phyloP scores from a whole-genome alignment of 73 alveolate species.

The Uronychia setigera region DNA sequence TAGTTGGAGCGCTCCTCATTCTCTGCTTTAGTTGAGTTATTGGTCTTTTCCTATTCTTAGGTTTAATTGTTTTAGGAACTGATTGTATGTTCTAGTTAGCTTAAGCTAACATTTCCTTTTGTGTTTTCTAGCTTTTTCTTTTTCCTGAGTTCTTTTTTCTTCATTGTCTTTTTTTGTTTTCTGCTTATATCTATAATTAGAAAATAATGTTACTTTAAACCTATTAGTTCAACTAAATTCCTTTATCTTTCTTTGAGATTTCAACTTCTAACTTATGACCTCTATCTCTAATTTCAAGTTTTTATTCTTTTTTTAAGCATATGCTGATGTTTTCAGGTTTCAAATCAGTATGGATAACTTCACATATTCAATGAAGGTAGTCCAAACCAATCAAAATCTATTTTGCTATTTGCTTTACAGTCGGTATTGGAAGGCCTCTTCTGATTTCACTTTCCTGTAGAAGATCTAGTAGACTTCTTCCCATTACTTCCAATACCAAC shows the following conservation, averaged over 20 bases:
- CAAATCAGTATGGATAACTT: slow-evolving; percentile 95
- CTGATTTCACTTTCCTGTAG: slow-evolving; percentile 62
- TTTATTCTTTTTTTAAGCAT: slow-evolving; percentile 81
- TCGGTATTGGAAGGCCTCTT: slow-evolving; percentile 87
- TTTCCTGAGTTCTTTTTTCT: slow-evolving; percentile 18
- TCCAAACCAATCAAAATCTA: slow-evolving; percentile 82
- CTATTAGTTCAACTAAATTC: slow-evolving; percentile 16
- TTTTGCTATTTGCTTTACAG: slow-evolving; percentile 79
- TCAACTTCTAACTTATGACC: slow-evolving; percentile 37
- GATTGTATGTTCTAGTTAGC: slow-evolving; percentile 12
- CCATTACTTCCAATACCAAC: slow-evolving; percentile 75
- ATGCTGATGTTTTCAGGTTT: slow-evolving; percentile 96
- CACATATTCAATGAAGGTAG: slow-evolving; percentile 80
- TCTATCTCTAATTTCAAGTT: slow-evolving; percentile 63
- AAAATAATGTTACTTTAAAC: slow-evolving; percentile 16
- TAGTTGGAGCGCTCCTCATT: background rate
- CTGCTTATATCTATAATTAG: slow-evolving; percentile 11
- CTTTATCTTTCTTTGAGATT: slow-evolving; percentile 5
- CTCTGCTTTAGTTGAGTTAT: background rate
- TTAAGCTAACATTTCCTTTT: slow-evolving; percentile 3
- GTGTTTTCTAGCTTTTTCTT: slow-evolving; percentile 13
- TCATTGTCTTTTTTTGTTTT: slow-evolving; percentile 45
- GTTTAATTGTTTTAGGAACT: background rate
- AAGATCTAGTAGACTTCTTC: slow-evolving; percentile 1
- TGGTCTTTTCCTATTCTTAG: background rate